Evolutionary conservation across 805 yeast genomes (phyloP), one percentile per base, ranked within the genome.

Genomic region (Suhomyces sp.): DNA sequence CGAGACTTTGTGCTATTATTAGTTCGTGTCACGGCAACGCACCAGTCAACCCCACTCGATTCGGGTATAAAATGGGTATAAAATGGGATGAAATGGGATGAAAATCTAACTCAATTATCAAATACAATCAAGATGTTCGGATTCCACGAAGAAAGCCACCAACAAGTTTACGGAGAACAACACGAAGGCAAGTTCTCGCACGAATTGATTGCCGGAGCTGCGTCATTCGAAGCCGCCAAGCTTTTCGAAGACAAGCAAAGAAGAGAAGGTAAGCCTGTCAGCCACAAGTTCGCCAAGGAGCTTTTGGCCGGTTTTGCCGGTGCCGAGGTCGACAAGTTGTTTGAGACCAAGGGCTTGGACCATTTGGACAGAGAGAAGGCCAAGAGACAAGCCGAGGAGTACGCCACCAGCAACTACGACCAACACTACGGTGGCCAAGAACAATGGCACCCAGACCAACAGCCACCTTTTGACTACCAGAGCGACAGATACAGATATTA

Each of bases 311-410:
- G 70, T 35, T 46, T 67, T 57, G 71, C 64, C 29, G 71, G 70
- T 53, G 70, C 58, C 33, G 71, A 67, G 53, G 68, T 67, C 45
- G 71, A 67, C 62, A 66, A 66, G 61, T 65, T 67, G 59, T 62
- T 67, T 51, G 71, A 67, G 53, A 67, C 71, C 49, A 66, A 64
- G 56, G 71, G 71, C 19, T 65, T 67, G 54, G 70, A 66, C 59
- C 65, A 63, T 61, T 65, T 67, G 63, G 70, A 67, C 60, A 58
- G 59, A 51, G 58, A 59, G 45, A 44, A 58, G 53, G 66, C 67
- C 33, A 66, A 54, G 49, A 48, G 52, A 33, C 67, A 67, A 56
- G 71, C 70, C 27, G 53, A 57, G 26, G 52, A 62, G 44, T 44
- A 57, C 29, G 68, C 62, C 35, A 49, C 53, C 22, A 48, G 54